Evolutionary conservation across 176 grass and related monocot species (phyloP).

Genomic region (Hsuehochloa calcarea): DNA sequence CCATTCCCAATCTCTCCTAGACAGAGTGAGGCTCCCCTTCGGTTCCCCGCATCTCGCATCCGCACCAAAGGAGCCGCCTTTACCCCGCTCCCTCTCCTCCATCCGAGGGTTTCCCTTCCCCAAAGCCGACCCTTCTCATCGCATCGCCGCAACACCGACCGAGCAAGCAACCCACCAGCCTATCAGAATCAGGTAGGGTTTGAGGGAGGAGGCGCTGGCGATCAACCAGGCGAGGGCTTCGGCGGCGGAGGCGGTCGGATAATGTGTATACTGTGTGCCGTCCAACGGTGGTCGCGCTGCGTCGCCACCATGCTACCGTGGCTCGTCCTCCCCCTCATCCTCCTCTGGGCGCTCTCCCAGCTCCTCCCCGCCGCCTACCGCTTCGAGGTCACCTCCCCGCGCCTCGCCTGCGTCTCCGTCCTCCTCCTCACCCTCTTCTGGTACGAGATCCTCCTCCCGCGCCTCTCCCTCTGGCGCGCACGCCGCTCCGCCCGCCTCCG

Average conservation of each 20-base stretch:
- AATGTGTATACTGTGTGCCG: constrained; percentile 98
- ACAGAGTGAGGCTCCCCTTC: background rate
- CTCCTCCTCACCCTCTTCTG: constrained; percentile 95
- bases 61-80: constrained; percentile 22
- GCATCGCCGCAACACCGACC: constrained; percentile 27
- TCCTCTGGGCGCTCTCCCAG: constrained; percentile 82
- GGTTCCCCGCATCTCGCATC: constrained; percentile 36
- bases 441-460: constrained; percentile 92
- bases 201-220: constrained; percentile 40
- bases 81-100: constrained; percentile 23
- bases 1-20: constrained; percentile 11
- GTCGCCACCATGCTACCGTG: constrained; percentile 87
- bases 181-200: background rate
- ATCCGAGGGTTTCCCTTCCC: constrained; percentile 31
- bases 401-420: constrained; percentile 86
- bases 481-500: constrained; percentile 78
- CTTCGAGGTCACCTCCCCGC: constrained; percentile 92
- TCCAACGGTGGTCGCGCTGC: constrained; percentile 95
- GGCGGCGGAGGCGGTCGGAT: constrained; percentile 45
- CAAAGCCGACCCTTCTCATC: background rate
- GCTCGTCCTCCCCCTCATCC: constrained; percentile 82
- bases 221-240: constrained; percentile 26
- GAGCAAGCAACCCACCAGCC: constrained; percentile 25
- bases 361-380: constrained; percentile 76
- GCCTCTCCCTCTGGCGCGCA: constrained; percentile 70